Percentiles rank a stretch among this genome's conserved stretches.
Evolutionary conservation across 352 stramenopile genomes (phyloP).

Genomic region (Peronospora belbahrii): DNA sequence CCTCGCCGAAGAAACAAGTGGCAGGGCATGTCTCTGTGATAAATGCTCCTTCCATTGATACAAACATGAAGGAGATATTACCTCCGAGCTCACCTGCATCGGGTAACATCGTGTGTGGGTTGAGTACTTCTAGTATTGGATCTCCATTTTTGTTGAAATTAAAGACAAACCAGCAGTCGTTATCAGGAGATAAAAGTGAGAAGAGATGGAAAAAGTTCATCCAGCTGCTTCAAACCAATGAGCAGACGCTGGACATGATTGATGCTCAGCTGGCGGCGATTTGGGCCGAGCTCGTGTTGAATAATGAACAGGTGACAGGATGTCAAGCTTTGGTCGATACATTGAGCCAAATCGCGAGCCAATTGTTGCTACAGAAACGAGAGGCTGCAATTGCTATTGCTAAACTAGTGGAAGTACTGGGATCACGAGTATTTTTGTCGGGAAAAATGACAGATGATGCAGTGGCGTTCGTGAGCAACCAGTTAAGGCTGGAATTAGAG

Average conservation of each 20-base stretch:
- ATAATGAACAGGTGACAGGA: conserved; percentile 5
- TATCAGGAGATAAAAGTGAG: conserved; percentile 19
- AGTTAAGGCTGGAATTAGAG: conserved; percentile 26
- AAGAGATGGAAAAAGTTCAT: conserved; percentile 33
- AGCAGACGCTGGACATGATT: conserved; percentile 20
- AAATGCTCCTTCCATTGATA: conserved; percentile 18
- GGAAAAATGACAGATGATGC: conserved; percentile 26
- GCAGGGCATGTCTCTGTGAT: background rate
- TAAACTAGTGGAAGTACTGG: conserved; percentile 27
- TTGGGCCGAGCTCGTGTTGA: conserved; percentile 16
- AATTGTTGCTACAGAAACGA: conserved; percentile 41
- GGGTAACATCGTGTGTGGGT: conserved; percentile 9
- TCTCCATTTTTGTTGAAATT: conserved; percentile 14
- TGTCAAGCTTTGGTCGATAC: conserved; percentile 16
- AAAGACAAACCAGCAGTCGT: conserved; percentile 12
- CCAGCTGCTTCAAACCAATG: conserved; percentile 26
- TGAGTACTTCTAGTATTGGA: conserved; percentile 22
- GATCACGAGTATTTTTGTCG: conserved; percentile 25
- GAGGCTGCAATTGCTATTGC: conserved; percentile 28
- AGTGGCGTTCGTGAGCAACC: conserved; percentile 27
- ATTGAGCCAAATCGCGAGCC: conserved; percentile 24
- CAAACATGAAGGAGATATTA: conserved; percentile 9
- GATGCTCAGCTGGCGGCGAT: conserved; percentile 23
- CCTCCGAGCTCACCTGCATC: conserved; percentile 8
- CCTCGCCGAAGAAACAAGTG: conserved; percentile 4